A percentile compares a stretch with the other conserved stretches of the same genome.
These are phyloP conservation scores for Cutaneotrichosporon cutaneum DNA, from an alignment of 1,284 basidiomycete genomes.

Conservation along the genomic window DNA sequence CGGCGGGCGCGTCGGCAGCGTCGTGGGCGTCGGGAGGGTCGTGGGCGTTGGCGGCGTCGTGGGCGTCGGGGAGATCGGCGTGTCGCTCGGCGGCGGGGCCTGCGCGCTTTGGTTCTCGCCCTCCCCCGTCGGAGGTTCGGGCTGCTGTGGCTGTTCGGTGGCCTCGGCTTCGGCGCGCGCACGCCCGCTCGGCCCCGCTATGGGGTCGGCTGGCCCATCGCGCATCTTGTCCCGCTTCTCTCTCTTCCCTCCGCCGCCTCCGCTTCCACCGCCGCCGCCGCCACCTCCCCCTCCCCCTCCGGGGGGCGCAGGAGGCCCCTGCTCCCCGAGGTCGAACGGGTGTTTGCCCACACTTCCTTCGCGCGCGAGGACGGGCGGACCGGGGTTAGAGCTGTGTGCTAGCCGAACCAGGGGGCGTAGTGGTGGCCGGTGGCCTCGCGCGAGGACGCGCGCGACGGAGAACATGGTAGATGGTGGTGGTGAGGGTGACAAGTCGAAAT, in stretches of 20 bases:
- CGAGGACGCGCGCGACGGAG: not conserved
- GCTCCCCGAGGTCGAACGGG: not conserved
- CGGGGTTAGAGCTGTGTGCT: no score
- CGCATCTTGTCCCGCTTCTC: not conserved
- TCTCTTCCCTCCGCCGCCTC: not conserved
- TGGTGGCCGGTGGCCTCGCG: not conserved
- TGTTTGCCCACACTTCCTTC: slow-evolving; percentile 6
- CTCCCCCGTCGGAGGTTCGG: not conserved
- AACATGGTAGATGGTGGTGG: slow-evolving; percentile 3
- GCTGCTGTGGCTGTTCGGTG: no score
- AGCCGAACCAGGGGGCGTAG: not conserved
- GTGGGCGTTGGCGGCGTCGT: no score
- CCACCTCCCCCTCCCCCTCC: no score
- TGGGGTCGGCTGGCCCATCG: slow-evolving; percentile 10
- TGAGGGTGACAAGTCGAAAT: not conserved
- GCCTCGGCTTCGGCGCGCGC: not conserved
- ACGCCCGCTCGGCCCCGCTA: slow-evolving; percentile 14
- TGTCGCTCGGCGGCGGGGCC: not conserved
- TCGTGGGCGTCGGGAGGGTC: not conserved
- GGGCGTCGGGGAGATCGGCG: not conserved
- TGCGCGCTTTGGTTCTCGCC: no score
- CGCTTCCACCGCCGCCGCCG: not conserved
- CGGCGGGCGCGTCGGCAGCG: not conserved
- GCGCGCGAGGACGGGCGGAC: not conserved
- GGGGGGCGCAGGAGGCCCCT: not conserved